Evolutionary conservation across 2,329 filamentous ascomycete genomes (phyloP), one percentile per base, ranked within the genome.

Genomic region (Hypoxylon sp.): DNA sequence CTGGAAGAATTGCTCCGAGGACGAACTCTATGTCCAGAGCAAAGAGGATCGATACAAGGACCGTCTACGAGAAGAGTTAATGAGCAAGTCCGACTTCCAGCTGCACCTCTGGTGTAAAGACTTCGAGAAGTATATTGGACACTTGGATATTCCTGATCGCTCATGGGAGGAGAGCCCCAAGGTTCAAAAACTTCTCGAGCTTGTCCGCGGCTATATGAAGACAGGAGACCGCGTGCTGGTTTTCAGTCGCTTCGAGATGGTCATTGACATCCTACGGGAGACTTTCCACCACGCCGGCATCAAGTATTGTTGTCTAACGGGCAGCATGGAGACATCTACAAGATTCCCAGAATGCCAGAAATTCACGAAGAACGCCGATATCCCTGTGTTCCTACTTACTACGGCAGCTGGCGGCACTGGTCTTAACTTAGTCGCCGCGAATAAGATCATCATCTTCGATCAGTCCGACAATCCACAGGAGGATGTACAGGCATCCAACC

Each of bases 381-480:
- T 98, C 57, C 91, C 94, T 0, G 94, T 97, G 0, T 99, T 99
- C 80, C 87, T 99, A 71, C 87, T 99, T 5, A 96, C 93, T 0
- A 99, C 96, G 0, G 95, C 94, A 67, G 94, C 95, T 0, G 96
- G 96, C 57, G 96, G 96, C n/a, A 96, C 95, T 0, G 96, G 96
- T 44, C 97, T 99, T 83, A 99, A 99, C 80, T 83, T 99, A 60
- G 96, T 95, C 6, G 93, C 92, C 37, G 96, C 96, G 3, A 98
- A 98, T 83, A 98, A 98, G 81, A 95, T 99, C 73, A 89, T 99
- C 80, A 96, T 99, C 76, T 98, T 98, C 78, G 96, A 99, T 80
- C 92, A 92, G 70, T 93, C 91, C n/a, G 97, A 98, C 82, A 99
- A 99, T 74, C 96, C 96, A 0, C 96, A 99, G 78, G 95, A 98